phyloP scores from a whole-genome alignment of 2,329 filamentous ascomycete species.

The Knufia petricola region DNA sequence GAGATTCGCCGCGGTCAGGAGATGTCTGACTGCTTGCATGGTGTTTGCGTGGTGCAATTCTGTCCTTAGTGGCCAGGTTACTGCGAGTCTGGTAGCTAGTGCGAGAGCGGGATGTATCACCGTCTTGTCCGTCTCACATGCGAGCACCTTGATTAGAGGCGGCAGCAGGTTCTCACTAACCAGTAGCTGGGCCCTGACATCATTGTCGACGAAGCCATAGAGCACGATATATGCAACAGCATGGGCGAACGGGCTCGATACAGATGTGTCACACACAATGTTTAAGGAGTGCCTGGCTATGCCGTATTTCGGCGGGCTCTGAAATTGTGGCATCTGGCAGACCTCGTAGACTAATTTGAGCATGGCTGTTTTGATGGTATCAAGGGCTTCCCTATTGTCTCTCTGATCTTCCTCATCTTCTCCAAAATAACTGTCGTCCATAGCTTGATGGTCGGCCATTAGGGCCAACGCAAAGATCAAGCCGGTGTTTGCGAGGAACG shows the following conservation, averaged over 20 bases:
- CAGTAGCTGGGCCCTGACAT: constrained; percentile 12
- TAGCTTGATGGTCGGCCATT: constrained; percentile 13
- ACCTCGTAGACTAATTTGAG: constrained; percentile 18
- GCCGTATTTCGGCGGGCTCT: constrained; percentile 5
- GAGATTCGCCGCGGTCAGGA: not conserved
- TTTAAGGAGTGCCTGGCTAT: not conserved
- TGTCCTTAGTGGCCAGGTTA: constrained; percentile 2
- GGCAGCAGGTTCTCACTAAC: constrained; percentile 8
- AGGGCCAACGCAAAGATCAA: constrained; percentile 9
- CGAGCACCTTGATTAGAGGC: not conserved
- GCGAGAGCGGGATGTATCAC: constrained; percentile 16
- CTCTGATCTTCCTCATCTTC: constrained; percentile 10
- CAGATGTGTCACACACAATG: not conserved
- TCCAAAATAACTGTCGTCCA: constrained; percentile 8
- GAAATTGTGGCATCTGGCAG: constrained; percentile 14
- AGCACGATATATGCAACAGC: constrained; percentile 7
- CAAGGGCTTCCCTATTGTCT: not conserved
- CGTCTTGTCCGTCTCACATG: constrained; percentile 5
- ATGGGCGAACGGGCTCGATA: not conserved
- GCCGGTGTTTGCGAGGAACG: constrained; percentile 7
- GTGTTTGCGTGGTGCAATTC: not conserved
- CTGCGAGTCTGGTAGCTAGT: constrained; percentile 12
- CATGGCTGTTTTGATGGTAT: constrained; percentile 14
- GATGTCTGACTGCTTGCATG: constrained; percentile 1
- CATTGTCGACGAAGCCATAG: constrained; percentile 13